phyloP scores from a whole-genome alignment of 331 rosid genomes.

The Phaseolus coccineus region DNA sequence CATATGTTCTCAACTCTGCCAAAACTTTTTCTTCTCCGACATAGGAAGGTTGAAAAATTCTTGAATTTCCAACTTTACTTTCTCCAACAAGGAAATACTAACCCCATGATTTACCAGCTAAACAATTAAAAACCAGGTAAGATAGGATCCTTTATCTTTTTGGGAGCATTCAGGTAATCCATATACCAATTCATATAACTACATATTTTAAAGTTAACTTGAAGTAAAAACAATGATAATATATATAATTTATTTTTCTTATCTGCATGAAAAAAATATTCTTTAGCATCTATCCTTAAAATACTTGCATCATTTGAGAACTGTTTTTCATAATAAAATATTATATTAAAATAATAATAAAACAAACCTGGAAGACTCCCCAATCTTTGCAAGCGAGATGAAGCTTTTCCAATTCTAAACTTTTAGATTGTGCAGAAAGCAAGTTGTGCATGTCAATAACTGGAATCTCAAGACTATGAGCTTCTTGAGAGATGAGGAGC shows the following conservation, averaged over 20 bases:
- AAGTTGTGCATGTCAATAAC: constrained; percentile 38
- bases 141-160: too few species aligned
- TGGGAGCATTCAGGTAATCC: too few species aligned
- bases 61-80: not conserved
- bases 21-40: constrained; percentile 41
- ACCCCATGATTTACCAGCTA: constrained; percentile 42
- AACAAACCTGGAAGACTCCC: constrained; percentile 49
- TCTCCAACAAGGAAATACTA: constrained; percentile 29
- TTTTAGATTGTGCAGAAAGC: constrained; percentile 14
- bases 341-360: too few species aligned
- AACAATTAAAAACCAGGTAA: not conserved
- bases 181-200: too few species aligned
- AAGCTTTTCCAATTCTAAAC: constrained; percentile 40
- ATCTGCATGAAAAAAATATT: too few species aligned
- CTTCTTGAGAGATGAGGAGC: constrained; percentile 4
- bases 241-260: too few species aligned
- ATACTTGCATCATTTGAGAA: too few species aligned
- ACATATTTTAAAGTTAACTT: too few species aligned
- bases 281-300: too few species aligned
- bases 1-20: constrained; percentile 37
- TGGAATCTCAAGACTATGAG: constrained; percentile 9
- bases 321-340: too few species aligned
- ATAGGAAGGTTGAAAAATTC: constrained; percentile 39
- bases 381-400: constrained; percentile 42
- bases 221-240: too few species aligned